These are phyloP conservation scores for Nematodospora valgi DNA, from an alignment of 805 yeast genomes.

Conservation along the genomic window DNA sequence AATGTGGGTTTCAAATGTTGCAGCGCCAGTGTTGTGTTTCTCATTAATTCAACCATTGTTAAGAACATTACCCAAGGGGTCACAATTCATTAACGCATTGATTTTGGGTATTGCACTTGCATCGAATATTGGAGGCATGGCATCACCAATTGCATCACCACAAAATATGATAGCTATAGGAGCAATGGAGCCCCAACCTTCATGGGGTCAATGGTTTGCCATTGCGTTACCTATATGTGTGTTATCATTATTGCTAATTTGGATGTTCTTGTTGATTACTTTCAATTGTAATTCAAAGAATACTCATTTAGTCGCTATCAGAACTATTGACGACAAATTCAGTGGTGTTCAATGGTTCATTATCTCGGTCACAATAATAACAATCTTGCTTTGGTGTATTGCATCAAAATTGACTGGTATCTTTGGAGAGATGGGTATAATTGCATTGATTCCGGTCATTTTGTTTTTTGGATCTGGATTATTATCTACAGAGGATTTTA, in stretches of 20 bases:
- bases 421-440: slow-evolving; percentile 96
- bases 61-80: slow-evolving; percentile 41
- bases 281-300: slow-evolving; percentile 51
- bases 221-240: slow-evolving; percentile 47
- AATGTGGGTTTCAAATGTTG: slow-evolving; percentile 59
- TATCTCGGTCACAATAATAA: slow-evolving; percentile 57
- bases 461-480: slow-evolving; percentile 91
- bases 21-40: slow-evolving; percentile 53
- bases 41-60: slow-evolving; percentile 49
- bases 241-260: slow-evolving; percentile 36
- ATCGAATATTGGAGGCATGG: slow-evolving; percentile 53
- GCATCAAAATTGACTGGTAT: slow-evolving; percentile 67
- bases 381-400: slow-evolving; percentile 88
- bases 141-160: slow-evolving; percentile 53
- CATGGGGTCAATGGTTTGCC: slow-evolving; percentile 58
- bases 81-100: slow-evolving; percentile 38
- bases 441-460: slow-evolving; percentile 86
- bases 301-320: slow-evolving; percentile 51
- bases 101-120: slow-evolving; percentile 49
- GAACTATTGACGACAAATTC: slow-evolving; percentile 63
- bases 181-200: slow-evolving; percentile 49
- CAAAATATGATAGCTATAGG: slow-evolving; percentile 55
- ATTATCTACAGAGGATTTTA: slow-evolving; percentile 84
- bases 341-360: slow-evolving; percentile 74
- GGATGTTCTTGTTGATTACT: slow-evolving; percentile 51